A percentile compares a stretch with the other conserved stretches of the same genome.
Conservation (phyloP, 805 yeast species). For the Pichia eremophila region DNA sequence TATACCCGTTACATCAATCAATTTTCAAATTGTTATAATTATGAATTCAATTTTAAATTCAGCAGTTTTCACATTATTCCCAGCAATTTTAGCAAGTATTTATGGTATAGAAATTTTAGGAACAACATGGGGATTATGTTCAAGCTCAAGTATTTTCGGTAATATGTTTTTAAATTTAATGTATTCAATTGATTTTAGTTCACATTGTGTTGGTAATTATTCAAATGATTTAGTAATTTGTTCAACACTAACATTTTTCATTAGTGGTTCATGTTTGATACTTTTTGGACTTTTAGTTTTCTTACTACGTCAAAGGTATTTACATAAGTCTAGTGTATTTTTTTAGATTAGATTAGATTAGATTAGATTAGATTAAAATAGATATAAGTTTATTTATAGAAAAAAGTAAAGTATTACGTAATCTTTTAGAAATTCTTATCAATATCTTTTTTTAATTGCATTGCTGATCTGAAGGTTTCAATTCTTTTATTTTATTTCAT, state of each 20-base stretch:
- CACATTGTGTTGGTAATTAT: constrained; percentile 19
- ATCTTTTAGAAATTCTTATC: too few relatives aligned
- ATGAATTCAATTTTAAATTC: constrained; percentile 42
- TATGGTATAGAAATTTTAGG: constrained; percentile 91
- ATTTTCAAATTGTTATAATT: constrained; percentile 17
- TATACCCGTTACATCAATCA: constrained; percentile 13
- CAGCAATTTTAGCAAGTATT: constrained; percentile 70
- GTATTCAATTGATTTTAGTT: constrained; percentile 61
- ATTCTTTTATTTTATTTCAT: too few relatives aligned
- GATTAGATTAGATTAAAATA: too few relatives aligned
- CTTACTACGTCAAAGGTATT: constrained; percentile 15
- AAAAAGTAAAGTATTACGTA: too few relatives aligned
- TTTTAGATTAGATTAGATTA: constrained; percentile 10
- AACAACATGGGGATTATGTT: constrained; percentile 85
- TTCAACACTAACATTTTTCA: constrained; percentile 25
- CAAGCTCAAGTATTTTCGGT: constrained; percentile 57
- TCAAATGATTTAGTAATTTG: constrained; percentile 21
- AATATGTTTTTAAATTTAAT: constrained; percentile 42
- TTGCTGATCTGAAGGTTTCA: too few relatives aligned
- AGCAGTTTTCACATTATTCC: constrained; percentile 75
- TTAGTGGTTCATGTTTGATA: constrained; percentile 19
- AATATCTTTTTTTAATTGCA: too few relatives aligned
- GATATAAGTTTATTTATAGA: too few relatives aligned
- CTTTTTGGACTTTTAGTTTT: constrained; percentile 18
- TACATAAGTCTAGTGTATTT: constrained; percentile 18